Evolutionary conservation across 345 rosid genomes (phyloP).

Genomic region (Hypericum perforatum): DNA sequence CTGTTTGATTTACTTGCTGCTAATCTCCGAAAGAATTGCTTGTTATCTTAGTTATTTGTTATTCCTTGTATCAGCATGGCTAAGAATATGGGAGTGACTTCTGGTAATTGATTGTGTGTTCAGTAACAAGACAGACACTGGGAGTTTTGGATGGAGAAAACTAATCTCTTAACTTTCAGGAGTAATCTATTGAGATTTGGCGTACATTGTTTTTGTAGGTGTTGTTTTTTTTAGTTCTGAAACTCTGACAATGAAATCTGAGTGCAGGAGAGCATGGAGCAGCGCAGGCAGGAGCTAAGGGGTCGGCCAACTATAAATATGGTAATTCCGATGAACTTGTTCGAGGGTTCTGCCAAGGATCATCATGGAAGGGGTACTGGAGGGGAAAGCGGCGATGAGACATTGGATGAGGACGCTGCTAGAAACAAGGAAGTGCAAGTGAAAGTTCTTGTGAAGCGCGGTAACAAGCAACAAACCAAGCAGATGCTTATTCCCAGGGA

Average conservation of each 20-base stretch:
- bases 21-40: too few relatives aligned
- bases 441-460: slow-evolving; percentile 93
- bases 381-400: slow-evolving; percentile 78
- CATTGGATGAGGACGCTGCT: slow-evolving; percentile 59
- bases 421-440: slow-evolving; percentile 80
- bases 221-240: neutral
- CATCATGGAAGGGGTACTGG: slow-evolving; percentile 60
- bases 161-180: too few relatives aligned
- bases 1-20: neutral
- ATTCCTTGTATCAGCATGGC: neutral
- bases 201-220: too few relatives aligned
- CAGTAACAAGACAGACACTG: too few relatives aligned
- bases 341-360: slow-evolving; percentile 81
- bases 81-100: neutral
- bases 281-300: slow-evolving; percentile 74
- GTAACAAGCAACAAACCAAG: slow-evolving; percentile 89
- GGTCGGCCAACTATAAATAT: slow-evolving; percentile 82
- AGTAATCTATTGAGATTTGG: too few relatives aligned
- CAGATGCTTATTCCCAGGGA: slow-evolving; percentile 90
- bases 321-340: slow-evolving; percentile 86
- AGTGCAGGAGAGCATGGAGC: slow-evolving; percentile 97
- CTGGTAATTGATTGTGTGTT: neutral
- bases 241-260: slow-evolving; percentile 6
- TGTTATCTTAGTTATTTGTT: neutral
- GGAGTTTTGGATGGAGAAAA: too few relatives aligned